Base-by-base conservation (phyloP, 1,284 basidiomycete species). In the Malassezia globosa region DNA sequence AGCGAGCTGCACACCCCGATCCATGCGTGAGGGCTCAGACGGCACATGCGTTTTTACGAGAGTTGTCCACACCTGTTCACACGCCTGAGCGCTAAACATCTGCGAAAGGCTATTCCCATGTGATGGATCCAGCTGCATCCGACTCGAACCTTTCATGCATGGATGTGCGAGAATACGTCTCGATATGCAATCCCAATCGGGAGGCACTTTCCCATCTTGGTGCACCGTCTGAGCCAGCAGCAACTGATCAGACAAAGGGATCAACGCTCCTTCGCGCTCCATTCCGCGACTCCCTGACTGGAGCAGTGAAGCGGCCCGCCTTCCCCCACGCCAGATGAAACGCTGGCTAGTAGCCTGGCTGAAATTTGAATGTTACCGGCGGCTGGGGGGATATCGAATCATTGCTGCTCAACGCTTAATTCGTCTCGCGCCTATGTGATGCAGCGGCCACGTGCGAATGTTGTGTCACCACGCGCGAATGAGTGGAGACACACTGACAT, bases 211-310 rank as follows among this genome's bases (percentile, higher is more conserved):
- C 38, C 59, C 65, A 26, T 60, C 51, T 37, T 69, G 63, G 39
- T 67, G 58, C 3, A 67, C 64, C 14, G 60, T 58, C 41, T 69
- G 66, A 1, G 64, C 64, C 10, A 69, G 59, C 8, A 69, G 58
- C 14, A 69, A 57, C 53, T 69, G 66, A 49, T 69, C 66, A 23
- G 52, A 48, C 19, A 62, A 42, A 11, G 55, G 51, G 33, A 60
- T 52, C 42, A n/a, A 18, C 21, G 37, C 33, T 10, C 31, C 18
- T 13, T 49, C 29, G 38, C 34, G 42, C 42, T 21, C 31, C 48
- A 51, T 51, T 19, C 18, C 34, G 34, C 34, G 13, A 19, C 19
- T 6, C 13, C 22, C 19, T 13, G n/a, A n/a, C n/a, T n/a, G n/a
- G n/a, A n/a, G n/a, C n/a, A n/a, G n/a, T n/a, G n/a, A n/a, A n/a